Evolutionary conservation across 352 stramenopile genomes (phyloP).

Genomic region (Elongisporangium anandrum): DNA sequence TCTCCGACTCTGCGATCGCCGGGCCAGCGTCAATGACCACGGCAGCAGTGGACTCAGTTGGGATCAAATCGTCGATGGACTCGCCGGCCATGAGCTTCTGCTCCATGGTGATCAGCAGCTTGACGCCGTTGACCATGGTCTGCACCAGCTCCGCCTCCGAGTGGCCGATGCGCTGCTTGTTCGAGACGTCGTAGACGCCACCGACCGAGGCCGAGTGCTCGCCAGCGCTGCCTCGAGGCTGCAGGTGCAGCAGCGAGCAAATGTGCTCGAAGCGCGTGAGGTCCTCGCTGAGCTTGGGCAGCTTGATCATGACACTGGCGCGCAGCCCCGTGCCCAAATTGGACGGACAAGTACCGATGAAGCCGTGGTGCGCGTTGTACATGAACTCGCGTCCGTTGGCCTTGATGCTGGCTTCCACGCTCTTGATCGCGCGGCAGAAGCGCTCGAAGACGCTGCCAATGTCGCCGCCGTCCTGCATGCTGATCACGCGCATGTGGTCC

Average conservation of each 20-base stretch:
- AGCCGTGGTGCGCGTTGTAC: constrained; percentile 73
- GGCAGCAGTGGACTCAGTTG: constrained; percentile 37
- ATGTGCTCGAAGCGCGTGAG: constrained; percentile 78
- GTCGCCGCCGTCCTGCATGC: constrained; percentile 74
- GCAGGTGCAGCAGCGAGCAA: constrained; percentile 75
- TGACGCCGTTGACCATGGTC: constrained; percentile 86
- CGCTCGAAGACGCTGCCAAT: constrained; percentile 75
- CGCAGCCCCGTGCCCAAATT: constrained; percentile 89
- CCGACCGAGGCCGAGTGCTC: constrained; percentile 87
- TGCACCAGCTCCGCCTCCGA: constrained; percentile 88
- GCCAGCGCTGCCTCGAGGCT: constrained; percentile 69
- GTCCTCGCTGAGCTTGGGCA: constrained; percentile 83
- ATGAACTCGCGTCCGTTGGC: constrained; percentile 70
- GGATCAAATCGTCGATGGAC: constrained; percentile 65
- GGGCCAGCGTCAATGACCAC: constrained; percentile 63
- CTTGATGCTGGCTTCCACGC: constrained; percentile 69
- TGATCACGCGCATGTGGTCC: constrained; percentile 83
- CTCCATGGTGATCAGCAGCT: constrained; percentile 85
- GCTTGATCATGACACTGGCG: constrained; percentile 87
- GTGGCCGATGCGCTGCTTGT: constrained; percentile 85
- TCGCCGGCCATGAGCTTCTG: constrained; percentile 75
- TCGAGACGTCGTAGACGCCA: constrained; percentile 86
- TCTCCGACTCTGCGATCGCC: constrained; percentile 27
- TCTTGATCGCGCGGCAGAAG: constrained; percentile 72
- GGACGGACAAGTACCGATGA: constrained; percentile 85